Percentiles rank a stretch among this genome's conserved stretches.
Conservation (phyloP, 139 green algal species). For the Chlorella sp. region DNA sequence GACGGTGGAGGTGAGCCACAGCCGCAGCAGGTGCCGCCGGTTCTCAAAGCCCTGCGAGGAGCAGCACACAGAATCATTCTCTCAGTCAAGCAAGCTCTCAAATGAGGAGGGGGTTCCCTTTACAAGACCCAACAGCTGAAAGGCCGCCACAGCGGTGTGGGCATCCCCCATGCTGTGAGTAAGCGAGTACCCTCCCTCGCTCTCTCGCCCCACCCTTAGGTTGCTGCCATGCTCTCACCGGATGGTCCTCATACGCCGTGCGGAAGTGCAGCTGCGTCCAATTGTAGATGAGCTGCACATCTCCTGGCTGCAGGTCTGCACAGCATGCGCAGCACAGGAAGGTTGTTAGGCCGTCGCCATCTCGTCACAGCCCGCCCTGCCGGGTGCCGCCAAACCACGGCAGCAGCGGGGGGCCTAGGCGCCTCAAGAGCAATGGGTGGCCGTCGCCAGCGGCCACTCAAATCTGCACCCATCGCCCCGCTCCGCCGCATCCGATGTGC, state of each 20-base stretch:
- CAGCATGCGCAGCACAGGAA: no score
- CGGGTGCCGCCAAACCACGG: neutral
- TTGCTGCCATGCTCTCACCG: neutral
- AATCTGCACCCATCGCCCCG: no score
- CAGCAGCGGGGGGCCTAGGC: neutral
- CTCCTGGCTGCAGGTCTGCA: conserved; percentile 53
- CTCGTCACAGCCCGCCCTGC: neutral
- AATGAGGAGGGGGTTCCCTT: no score
- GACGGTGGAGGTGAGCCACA: neutral
- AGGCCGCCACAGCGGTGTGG: no score
- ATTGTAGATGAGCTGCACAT: conserved; percentile 74
- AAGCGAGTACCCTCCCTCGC: no score
- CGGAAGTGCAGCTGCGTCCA: conserved; percentile 60
- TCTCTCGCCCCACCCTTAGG: no score
- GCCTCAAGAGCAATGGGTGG: neutral
- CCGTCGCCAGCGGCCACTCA: neutral
- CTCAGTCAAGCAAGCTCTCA: no score
- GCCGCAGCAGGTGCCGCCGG: conserved; percentile 27
- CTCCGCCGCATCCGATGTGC: no score
- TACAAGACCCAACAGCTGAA: no score
- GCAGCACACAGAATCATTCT: no score
- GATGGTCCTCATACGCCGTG: conserved; percentile 52
- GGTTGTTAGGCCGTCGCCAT: neutral
- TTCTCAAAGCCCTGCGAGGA: conserved; percentile 30
- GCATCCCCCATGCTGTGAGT: no score